Evolutionary conservation across 2,329 filamentous ascomycete genomes (phyloP), one percentile per base, ranked within the genome.

Genomic region (Fusarium euwallaceae): DNA sequence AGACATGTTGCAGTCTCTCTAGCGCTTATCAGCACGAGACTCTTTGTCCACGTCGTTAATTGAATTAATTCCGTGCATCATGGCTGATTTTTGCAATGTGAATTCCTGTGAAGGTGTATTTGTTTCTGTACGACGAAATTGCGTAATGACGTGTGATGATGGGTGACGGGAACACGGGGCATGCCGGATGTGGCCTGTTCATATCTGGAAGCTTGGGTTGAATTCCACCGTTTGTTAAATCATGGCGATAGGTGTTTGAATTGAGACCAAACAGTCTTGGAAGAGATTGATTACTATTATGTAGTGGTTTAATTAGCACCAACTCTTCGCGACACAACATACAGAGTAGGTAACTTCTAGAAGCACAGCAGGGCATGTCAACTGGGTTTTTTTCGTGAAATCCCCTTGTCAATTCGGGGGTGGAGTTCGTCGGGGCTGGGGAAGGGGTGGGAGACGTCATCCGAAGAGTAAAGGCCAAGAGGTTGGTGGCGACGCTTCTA

Each of bases 401-500:
- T 14, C 55, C 32, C 55, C 55, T 37, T 22, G 55, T 58, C 27
- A 41, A 39, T 64, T 63, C 39, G 27, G 29, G 45, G 61, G 60
- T 61, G 51, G 64, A 37, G 62, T 45, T 27, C 41, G 36, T 37
- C 43, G 63, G 58, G 63, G 63, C 53, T 65, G 51, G 55, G 29
- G 58, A 36, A 61, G 64, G 17, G 37, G 66, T 9, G 29, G 29
- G 36, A 68, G 41, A 64, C 64, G 69, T 73, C 72, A 75, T 75
- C 61, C 32, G n/a, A 20, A 20, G 29, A 37, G 61, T 67, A 53
- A 14, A 16, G 20, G 64, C 64, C 65, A 61, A 67, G 62, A 51
- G 65, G 48, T 27, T 9, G 45, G 53, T 55, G 67, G 65, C 63
- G 73, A 75, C 70, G 61, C 70, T 68, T 20, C 17, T 32, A 20